Percentiles rank a stretch among this genome's conserved stretches.
These are phyloP conservation scores for Hericium alpestre DNA, from an alignment of 768 basidiomycete species.

Conservation along the genomic window DNA sequence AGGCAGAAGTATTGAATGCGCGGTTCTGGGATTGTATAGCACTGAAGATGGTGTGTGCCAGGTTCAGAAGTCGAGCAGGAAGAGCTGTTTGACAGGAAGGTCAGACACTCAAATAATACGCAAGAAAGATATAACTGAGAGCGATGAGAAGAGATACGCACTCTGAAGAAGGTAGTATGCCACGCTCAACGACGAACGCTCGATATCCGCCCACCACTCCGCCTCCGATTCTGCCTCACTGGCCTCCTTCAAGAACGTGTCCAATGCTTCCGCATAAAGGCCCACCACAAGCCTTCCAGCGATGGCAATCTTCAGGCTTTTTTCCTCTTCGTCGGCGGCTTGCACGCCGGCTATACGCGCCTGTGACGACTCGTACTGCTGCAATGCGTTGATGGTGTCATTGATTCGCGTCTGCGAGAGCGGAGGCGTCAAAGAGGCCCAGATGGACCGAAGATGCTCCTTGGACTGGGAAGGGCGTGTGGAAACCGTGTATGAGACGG, in stretches of 20 bases:
- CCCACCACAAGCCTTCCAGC: constrained; percentile 40
- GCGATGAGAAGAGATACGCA: constrained; percentile 28
- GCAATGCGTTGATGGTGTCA: constrained; percentile 21
- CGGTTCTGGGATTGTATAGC: constrained; percentile 31
- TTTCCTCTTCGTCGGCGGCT: constrained; percentile 17
- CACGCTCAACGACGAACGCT: constrained; percentile 45
- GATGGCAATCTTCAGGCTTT: constrained; percentile 32
- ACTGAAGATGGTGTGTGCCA: constrained; percentile 31
- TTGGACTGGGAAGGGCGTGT: constrained; percentile 10
- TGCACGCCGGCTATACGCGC: neutral
- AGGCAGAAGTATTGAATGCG: constrained; percentile 34
- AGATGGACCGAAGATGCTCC: constrained; percentile 27
- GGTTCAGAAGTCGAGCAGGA: constrained; percentile 30
- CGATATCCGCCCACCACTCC: constrained; percentile 75
- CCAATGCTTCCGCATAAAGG: constrained; percentile 56
- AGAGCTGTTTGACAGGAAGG: constrained; percentile 25
- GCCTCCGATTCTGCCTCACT: constrained; percentile 63
- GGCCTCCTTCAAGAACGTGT: constrained; percentile 57
- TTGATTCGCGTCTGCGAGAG: constrained; percentile 19
- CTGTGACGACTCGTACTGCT: constrained; percentile 12
- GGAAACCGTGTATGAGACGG: neutral
- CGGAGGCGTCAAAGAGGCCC: constrained; percentile 27
- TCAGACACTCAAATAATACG: neutral
- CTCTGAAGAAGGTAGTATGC: constrained; percentile 71
- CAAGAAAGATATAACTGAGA: neutral